Evolutionary conservation across 116 monocot genomes (phyloP).

Genomic region (Papilionanthe hybrid): DNA sequence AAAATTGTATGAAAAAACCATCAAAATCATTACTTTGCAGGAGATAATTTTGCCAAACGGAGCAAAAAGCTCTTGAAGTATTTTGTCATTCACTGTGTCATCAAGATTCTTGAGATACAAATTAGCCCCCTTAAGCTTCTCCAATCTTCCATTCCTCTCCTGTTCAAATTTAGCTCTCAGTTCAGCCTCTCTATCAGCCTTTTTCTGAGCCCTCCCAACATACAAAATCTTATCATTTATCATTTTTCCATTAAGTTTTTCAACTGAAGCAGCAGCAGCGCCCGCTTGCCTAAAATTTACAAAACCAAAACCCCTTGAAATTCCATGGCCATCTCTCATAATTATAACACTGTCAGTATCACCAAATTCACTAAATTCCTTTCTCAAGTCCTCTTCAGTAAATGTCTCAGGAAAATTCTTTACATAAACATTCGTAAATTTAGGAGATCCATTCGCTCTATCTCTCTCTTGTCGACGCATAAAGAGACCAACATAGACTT

Average conservation of each 20-base stretch:
- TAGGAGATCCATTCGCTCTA: slow-evolving; percentile 17
- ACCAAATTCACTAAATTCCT: slow-evolving; percentile 22
- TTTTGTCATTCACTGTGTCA: slow-evolving; percentile 24
- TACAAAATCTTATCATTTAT: slow-evolving; percentile 34
- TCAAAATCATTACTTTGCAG: slow-evolving; percentile 29
- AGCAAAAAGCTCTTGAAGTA: slow-evolving; percentile 27
- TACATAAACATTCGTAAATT: slow-evolving; percentile 45
- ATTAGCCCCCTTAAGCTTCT: slow-evolving; percentile 29
- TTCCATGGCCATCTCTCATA: slow-evolving; percentile 42
- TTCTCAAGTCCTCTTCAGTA: slow-evolving; percentile 20
- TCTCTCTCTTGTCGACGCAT: slow-evolving; percentile 34
- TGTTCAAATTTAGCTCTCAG: slow-evolving; percentile 33
- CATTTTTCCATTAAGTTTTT: slow-evolving; percentile 25
- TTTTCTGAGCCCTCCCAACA: slow-evolving; percentile 41
- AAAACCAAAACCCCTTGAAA: slow-evolving; percentile 44
- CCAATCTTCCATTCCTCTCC: slow-evolving; percentile 20
- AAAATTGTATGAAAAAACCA: background rate
- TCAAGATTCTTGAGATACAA: slow-evolving; percentile 49
- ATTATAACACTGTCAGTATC: slow-evolving; percentile 28
- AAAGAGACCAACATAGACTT: slow-evolving; percentile 53
- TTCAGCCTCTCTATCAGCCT: slow-evolving; percentile 38
- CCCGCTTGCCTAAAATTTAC: slow-evolving; percentile 31
- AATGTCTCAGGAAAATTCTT: slow-evolving; percentile 36
- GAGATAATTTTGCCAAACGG: slow-evolving; percentile 33
- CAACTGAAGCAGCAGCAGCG: slow-evolving; percentile 30